Evolutionary conservation across 1,284 basidiomycete genomes (phyloP), one percentile per base, ranked within the genome.

Genomic region (Rhodotorula sp.): DNA sequence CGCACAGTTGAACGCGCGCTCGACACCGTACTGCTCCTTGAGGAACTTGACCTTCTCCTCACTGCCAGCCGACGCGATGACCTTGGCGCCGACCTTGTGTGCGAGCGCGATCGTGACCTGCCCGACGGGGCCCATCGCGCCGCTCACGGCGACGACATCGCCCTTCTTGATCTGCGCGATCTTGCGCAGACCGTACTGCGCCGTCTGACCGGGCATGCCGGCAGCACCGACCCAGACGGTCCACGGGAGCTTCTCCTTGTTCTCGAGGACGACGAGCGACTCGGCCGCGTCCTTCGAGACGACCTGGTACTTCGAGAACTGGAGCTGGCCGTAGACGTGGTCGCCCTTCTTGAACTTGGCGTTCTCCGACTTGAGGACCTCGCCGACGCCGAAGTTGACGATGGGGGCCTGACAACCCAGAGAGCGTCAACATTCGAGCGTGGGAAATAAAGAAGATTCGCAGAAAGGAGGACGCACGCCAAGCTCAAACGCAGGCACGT

Each of bases 1-100:
- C 34, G 34, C 34, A 34, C 34, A 97, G 82, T 74, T 73, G 65
- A 70, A 68, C 10, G 56, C 3, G 66, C 86, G 86, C 77, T 94
- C 91, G 58, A 91, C 89, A 34, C 91, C 91, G 53, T 96, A 82
- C 63, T 91, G 84, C 7, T 77, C 66, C 80, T 89, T 86, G 52
- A 97, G 87, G 88, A 91, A 93, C 19, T 85, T 83, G 80, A 78
- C 72, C 65, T 79, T 79, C 48, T 92, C 91, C 25, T 86, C 80
- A 0, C 87, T 86, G n/a, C 90, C 90, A 0, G 89, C 93, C 71
- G 93, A 90, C 9, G 88, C 93, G 75, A 93, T 89, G 64, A 97
- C 93, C 77, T 88, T 91, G 79, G 81, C 82, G 46, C 82, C 83
- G 46, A 49, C 42, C 12, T 21, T 34, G 58, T 74, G 68, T 3